Conservation (phyloP, 2,329 filamentous ascomycete genomes). For the Tolypocladium tundrense region DNA sequence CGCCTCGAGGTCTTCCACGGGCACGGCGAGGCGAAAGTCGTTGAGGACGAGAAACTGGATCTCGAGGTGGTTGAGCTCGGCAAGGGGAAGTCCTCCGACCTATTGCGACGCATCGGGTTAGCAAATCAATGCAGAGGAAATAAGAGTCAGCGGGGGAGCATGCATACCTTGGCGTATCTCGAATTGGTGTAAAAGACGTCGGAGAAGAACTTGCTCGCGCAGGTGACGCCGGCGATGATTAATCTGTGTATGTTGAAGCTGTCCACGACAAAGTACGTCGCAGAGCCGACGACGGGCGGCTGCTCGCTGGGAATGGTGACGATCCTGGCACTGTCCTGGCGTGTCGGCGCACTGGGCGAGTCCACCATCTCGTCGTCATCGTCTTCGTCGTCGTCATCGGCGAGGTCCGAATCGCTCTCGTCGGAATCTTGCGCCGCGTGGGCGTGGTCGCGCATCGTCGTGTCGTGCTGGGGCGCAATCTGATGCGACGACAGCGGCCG, state of each 20-base stretch:
- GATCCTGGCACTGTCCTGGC: conserved; percentile 11
- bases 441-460: conserved; percentile 16
- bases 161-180: conserved; percentile 87
- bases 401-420: conserved; percentile 40
- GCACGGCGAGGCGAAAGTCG: conserved; percentile 87
- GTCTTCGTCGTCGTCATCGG: conserved; percentile 34
- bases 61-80: conserved; percentile 91
- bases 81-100: conserved; percentile 87
- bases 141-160: background rate
- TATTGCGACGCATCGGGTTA: conserved; percentile 25
- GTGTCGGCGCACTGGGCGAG: conserved; percentile 13
- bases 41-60: conserved; percentile 92
- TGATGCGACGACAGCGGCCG: conserved; percentile 5
- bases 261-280: conserved; percentile 80
- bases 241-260: conserved; percentile 98
- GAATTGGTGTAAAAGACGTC: conserved; percentile 99
- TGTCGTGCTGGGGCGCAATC: conserved; percentile 13
- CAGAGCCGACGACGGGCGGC: conserved; percentile 16
- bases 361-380: conserved; percentile 23
- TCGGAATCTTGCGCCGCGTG: conserved; percentile 20
- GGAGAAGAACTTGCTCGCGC: conserved; percentile 98
- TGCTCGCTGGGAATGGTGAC: conserved; percentile 13
- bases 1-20: conserved; percentile 89
- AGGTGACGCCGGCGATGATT: conserved; percentile 94
- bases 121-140: background rate